Evolutionary conservation across 345 rosid genomes (phyloP).

Genomic region (Linum trigynum): DNA sequence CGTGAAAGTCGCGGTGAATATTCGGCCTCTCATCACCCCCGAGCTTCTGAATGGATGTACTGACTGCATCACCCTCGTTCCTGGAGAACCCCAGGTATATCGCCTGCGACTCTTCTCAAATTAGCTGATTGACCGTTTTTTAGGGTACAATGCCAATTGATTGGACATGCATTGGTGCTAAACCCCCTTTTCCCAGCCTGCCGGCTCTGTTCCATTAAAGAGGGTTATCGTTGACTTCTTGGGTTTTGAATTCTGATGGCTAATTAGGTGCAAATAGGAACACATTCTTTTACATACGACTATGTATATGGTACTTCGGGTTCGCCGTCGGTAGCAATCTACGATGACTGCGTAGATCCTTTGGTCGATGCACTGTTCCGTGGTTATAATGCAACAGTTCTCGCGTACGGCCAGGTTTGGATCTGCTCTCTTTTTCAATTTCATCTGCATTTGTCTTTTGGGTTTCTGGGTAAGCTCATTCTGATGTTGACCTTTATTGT

Average conservation of each 20-base stretch:
- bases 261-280: conserved; percentile 70
- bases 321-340: conserved; percentile 39
- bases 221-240: background rate
- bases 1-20: conserved; percentile 82
- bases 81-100: conserved; percentile 82
- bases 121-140: background rate
- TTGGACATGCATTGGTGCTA: background rate
- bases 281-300: conserved; percentile 82
- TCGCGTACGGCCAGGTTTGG: conserved; percentile 93
- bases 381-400: conserved; percentile 92
- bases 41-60: conserved; percentile 85
- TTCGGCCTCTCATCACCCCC: conserved; percentile 75
- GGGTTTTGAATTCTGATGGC: background rate
- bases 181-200: background rate
- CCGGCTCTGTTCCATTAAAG: background rate
- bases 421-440: background rate
- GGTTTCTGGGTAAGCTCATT: background rate
- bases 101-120: background rate
- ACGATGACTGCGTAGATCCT: conserved; percentile 68
- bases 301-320: conserved; percentile 53
- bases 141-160: background rate
- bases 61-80: conserved; percentile 75
- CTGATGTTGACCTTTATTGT: background rate
- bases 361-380: conserved; percentile 73
- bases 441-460: background rate